A percentile compares a stretch with the other conserved stretches of the same genome.
These are phyloP conservation scores for Diplodia intermedia DNA, from an alignment of 2,329 filamentous ascomycete species.

Conservation along the genomic window DNA sequence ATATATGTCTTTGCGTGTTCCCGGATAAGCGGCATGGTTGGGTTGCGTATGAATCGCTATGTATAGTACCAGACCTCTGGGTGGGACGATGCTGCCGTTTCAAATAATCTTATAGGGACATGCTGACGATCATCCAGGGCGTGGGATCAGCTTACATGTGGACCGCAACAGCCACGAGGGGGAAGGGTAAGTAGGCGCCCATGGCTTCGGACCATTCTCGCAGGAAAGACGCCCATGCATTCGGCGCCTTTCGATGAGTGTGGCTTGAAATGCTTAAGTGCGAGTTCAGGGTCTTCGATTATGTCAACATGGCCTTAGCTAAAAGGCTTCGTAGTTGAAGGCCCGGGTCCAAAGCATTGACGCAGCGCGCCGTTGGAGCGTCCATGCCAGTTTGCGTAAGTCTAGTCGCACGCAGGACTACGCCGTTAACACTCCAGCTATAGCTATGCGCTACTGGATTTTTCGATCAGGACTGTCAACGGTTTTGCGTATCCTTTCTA, in stretches of 20 bases:
- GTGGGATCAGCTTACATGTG: background rate
- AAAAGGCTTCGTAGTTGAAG: too few relatives aligned
- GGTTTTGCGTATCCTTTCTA: background rate
- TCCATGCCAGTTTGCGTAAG: background rate
- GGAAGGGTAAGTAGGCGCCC: background rate
- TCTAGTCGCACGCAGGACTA: background rate
- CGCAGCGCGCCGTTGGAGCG: background rate
- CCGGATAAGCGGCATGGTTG: background rate
- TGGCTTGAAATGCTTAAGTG: background rate
- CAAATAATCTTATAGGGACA: constrained; percentile 15
- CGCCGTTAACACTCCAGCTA: background rate
- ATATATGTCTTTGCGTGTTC: constrained; percentile 7
- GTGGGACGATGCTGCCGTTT: background rate
- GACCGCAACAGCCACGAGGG: background rate
- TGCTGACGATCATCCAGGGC: constrained; percentile 9
- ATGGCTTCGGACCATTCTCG: background rate
- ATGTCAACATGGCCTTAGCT: background rate
- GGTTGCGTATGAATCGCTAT: background rate
- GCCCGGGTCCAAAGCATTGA: too few relatives aligned
- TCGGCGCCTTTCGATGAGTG: background rate
- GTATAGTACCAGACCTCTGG: background rate
- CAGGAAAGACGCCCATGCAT: background rate
- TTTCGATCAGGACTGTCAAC: background rate
- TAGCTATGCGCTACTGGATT: background rate
- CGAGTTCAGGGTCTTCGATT: background rate